Evolutionary conservation across 345 rosid species (phyloP).

Genomic region (Bruguiera sexangula): DNA sequence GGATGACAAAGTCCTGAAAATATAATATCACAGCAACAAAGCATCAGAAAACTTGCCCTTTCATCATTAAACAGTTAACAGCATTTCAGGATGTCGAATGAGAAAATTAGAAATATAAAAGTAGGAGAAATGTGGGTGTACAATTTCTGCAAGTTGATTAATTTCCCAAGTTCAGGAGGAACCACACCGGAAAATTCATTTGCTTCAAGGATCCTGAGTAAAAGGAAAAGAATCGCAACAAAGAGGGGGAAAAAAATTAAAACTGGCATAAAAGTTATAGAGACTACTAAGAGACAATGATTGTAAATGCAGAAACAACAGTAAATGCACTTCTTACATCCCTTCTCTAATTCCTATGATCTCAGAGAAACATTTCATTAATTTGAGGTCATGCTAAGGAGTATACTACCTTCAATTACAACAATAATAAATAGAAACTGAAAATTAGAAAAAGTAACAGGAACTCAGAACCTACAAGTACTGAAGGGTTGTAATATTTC

Average conservation of each 20-base stretch:
- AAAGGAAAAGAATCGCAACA: background rate
- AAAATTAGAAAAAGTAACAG: background rate
- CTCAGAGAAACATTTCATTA: no score
- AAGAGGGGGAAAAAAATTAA: background rate
- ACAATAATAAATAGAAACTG: background rate
- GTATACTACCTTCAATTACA: background rate
- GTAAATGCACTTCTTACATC: no score
- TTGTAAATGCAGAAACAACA: no score
- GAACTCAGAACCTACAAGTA: conserved; percentile 37
- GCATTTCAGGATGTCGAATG: background rate
- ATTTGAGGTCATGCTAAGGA: no score
- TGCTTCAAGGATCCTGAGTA: conserved; percentile 55
- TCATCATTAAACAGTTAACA: background rate
- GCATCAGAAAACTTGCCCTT: background rate
- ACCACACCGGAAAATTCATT: conserved; percentile 54
- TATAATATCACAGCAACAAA: background rate
- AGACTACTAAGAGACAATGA: conserved; percentile 1
- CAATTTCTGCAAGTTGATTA: conserved; percentile 44
- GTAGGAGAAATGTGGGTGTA: conserved; percentile 24
- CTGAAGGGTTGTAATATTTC: conserved; percentile 44
- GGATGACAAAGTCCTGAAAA: conserved; percentile 52
- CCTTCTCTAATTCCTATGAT: no score
- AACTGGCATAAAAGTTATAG: background rate
- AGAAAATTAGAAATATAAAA: background rate
- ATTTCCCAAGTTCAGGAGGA: conserved; percentile 51